Evolutionary conservation across 2,329 filamentous ascomycete genomes (phyloP), one percentile per base, ranked within the genome.

Genomic region (Ophiosphaerella herpotricha): DNA sequence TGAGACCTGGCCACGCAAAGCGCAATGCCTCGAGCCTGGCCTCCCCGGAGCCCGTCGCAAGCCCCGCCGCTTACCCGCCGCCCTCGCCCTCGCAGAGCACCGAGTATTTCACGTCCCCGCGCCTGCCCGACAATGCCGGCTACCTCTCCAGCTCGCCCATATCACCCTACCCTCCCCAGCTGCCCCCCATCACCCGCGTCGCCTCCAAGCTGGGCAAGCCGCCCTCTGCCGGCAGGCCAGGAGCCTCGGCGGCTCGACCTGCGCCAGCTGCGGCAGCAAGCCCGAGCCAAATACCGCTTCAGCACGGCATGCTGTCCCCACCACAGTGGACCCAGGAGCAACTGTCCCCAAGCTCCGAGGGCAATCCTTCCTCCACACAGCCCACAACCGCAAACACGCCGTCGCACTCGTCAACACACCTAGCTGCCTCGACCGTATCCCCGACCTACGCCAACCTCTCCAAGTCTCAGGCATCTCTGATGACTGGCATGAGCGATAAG

Each of bases 101-200:
- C 52, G 69, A 72, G 14, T 63, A 63, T 61, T 60, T 67, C 29
- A 43, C 61, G 26, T 68, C 66, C 37, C 67, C 69, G 47, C 70
- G 68, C 47, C 50, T 66, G 39, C 49, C 60, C 33, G 67, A 71
- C 52, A 63, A 58, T 56, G 60, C 61, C 32, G 67, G 61, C 60
- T 52, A 63, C 50, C 34, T 60, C 16, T 66, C 70, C 7, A 57
- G 39, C 54, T 73, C 72, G 39, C 73, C 73, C 47, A 64, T 75
- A 40, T 71, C 68, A 50, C 70, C 71, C 5, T 71, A 57, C 32
- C 73, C 73, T 14, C 73, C 73, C 12, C 64, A 69, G 45, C 63
- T 75, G 18, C 73, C 73, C 8, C 72, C 73, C 39, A 74, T 75
- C 41, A 58, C 72, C 32, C 70, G 73, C 52, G 61, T 75, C 16